Evolutionary conservation across 179 eudicot genomes (phyloP).

Genomic region (Sideroxylon spinosum): DNA sequence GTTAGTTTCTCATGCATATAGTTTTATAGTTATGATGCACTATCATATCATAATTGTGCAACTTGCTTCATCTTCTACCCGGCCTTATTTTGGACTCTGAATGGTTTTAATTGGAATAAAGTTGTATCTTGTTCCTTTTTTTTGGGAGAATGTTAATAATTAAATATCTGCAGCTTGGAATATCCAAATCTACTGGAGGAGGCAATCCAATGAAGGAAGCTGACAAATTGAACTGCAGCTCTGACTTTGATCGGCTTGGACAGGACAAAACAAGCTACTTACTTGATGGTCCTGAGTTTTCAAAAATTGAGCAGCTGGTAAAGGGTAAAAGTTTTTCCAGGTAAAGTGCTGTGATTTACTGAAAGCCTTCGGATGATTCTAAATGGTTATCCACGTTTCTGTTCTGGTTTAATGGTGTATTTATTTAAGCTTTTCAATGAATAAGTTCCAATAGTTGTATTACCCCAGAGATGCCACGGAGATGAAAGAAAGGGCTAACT

Average conservation of each 20-base stretch:
- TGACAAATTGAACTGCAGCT: constrained; percentile 25
- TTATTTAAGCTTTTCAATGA: background rate
- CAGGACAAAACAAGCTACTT: constrained; percentile 21
- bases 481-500: background rate
- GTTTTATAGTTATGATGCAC: background rate
- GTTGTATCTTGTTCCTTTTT: background rate
- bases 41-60: background rate
- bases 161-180: constrained; percentile 38
- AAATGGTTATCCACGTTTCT: background rate
- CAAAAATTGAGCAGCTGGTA: constrained; percentile 68
- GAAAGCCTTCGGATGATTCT: background rate
- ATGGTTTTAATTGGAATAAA: background rate
- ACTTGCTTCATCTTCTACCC: background rate
- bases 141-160: background rate
- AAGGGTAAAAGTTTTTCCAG: constrained; percentile 65
- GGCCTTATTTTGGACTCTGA: background rate
- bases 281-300: constrained; percentile 32
- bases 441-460: constrained; percentile 7
- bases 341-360: constrained; percentile 29
- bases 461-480: background rate
- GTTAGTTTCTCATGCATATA: background rate
- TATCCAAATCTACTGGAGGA: constrained; percentile 29
- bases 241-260: constrained; percentile 24
- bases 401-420: background rate
- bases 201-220: constrained; percentile 26